A percentile compares a stretch with the other conserved stretches of the same genome.
Conservation (phyloP, 352 stramenopile species). For the Globisporangium orthogonon region DNA sequence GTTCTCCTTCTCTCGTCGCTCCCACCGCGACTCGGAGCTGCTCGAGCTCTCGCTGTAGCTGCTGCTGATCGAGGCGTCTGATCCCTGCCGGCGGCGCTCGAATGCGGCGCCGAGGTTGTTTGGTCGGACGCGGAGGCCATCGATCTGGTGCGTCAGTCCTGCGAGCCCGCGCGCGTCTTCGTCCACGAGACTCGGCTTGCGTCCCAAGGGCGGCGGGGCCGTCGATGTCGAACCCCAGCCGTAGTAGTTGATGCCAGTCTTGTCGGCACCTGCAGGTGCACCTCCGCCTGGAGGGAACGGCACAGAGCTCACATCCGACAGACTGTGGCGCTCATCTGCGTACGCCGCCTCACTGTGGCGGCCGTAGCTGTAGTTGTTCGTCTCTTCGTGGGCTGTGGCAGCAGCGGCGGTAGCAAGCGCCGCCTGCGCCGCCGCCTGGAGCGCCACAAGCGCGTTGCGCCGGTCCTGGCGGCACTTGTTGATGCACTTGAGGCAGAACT, state of each 20-base stretch:
- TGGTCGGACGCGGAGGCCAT: no score
- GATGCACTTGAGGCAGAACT: constrained; percentile 80
- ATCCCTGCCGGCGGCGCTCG: constrained; percentile 37
- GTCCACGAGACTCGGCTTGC: constrained; percentile 23
- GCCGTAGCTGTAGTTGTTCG: constrained; percentile 6
- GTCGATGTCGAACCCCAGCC: constrained; percentile 48
- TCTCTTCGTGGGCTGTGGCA: constrained; percentile 15
- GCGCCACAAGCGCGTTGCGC: constrained; percentile 24
- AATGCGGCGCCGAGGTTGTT: constrained; percentile 4
- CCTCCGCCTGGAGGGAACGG: background rate
- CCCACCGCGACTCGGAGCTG: constrained; percentile 12
- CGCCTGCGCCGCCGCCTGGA: constrained; percentile 5
- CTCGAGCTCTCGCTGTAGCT: constrained; percentile 26
- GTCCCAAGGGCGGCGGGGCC: constrained; percentile 30
- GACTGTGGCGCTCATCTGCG: constrained; percentile 16
- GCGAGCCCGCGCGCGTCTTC: constrained; percentile 23
- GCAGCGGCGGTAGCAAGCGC: constrained; percentile 7
- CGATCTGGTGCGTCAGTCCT: constrained; percentile 6
- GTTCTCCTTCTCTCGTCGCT: constrained; percentile 8
- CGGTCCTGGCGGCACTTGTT: constrained; percentile 61
- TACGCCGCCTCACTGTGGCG: constrained; percentile 6
- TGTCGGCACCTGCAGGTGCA: background rate
- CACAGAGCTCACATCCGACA: constrained; percentile 16
- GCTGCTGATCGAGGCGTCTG: constrained; percentile 26
- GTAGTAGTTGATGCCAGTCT: constrained; percentile 34